A percentile compares a stretch with the other conserved stretches of the same genome.
Evolutionary conservation across 225 moss, liverwort and hornwort species (phyloP).

Genomic region (Pseudisothecium myosuroides): DNA sequence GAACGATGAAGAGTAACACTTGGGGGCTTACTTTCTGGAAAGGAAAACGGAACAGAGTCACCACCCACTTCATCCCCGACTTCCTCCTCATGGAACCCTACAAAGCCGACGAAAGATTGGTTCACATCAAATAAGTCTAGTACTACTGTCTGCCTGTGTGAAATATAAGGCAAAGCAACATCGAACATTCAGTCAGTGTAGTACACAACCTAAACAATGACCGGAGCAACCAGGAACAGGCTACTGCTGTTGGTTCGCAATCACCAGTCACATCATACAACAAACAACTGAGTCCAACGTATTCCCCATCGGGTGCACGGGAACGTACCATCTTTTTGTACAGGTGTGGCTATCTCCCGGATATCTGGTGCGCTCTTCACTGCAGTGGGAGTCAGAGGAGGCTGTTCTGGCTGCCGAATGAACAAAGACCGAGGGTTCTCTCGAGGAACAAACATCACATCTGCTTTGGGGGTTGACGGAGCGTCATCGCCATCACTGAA

Average conservation of each 20-base stretch:
- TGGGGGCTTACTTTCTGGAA: slow-evolving; percentile 4
- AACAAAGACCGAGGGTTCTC: slow-evolving; percentile 86
- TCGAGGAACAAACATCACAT: slow-evolving; percentile 80
- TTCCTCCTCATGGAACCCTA: slow-evolving; percentile 7
- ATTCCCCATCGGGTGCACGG: background rate
- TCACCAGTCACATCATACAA: background rate
- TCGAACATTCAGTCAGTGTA: background rate
- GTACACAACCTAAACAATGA: background rate
- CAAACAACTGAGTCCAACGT: background rate
- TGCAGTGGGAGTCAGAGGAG: slow-evolving; percentile 9
- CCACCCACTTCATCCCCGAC: background rate
- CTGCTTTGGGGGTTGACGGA: slow-evolving; percentile 75
- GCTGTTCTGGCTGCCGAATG: slow-evolving; percentile 65
- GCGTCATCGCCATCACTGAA: slow-evolving; percentile 81
- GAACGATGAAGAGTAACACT: background rate
- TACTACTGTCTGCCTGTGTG: background rate
- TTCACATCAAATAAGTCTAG: background rate
- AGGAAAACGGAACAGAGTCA: slow-evolving; percentile 9
- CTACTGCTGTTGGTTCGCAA: background rate
- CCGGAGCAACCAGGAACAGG: background rate
- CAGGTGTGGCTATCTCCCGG: slow-evolving; percentile 62
- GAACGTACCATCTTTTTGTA: slow-evolving; percentile 39
- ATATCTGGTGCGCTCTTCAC: slow-evolving; percentile 42
- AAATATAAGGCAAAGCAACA: background rate
- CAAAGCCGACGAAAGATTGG: background rate